A percentile compares a stretch with the other conserved stretches of the same genome.
Conservation (phyloP, 306 rosid genomes). For the Hippophae tibetana region DNA sequence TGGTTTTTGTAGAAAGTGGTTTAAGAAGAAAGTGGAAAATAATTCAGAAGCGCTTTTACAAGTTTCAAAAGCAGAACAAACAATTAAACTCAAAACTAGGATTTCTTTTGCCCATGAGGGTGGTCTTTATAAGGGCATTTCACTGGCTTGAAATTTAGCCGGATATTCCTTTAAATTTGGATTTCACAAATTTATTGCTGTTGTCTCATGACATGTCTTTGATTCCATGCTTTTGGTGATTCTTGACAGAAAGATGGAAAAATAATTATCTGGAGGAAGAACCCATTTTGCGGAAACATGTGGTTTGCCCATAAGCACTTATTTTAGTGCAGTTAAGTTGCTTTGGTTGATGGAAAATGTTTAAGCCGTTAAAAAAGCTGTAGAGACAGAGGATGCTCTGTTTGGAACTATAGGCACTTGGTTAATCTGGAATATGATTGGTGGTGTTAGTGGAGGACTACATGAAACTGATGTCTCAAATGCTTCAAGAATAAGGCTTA, state of each 20-base stretch:
- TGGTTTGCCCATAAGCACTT: constrained; percentile 82
- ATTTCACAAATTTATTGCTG: not conserved
- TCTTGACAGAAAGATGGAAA: constrained; percentile 60
- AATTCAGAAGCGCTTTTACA: too few relatives aligned
- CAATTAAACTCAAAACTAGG: too few relatives aligned
- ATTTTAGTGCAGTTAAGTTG: constrained; percentile 75
- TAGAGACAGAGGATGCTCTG: constrained; percentile 59
- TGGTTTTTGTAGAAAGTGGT: too few relatives aligned
- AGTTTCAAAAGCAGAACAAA: too few relatives aligned
- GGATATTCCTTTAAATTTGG: too few relatives aligned
- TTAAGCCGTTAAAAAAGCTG: constrained; percentile 42
- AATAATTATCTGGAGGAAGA: constrained; percentile 66
- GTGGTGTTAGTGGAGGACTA: constrained; percentile 60
- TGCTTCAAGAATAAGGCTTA: constrained; percentile 83
- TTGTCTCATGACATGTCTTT: not conserved
- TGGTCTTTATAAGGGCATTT: too few relatives aligned
- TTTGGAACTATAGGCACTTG: constrained; percentile 88
- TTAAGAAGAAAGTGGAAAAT: too few relatives aligned
- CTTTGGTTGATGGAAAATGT: constrained; percentile 85
- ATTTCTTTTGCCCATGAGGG: too few relatives aligned
- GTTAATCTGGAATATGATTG: constrained; percentile 86
- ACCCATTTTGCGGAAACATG: constrained; percentile 62
- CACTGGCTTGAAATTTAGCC: too few relatives aligned
- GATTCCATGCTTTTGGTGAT: constrained; percentile 2
- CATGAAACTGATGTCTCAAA: constrained; percentile 85